Evolutionary conservation across 768 basidiomycete species (phyloP), one percentile per base, ranked within the genome.

Genomic region (Megacollybia marginata): DNA sequence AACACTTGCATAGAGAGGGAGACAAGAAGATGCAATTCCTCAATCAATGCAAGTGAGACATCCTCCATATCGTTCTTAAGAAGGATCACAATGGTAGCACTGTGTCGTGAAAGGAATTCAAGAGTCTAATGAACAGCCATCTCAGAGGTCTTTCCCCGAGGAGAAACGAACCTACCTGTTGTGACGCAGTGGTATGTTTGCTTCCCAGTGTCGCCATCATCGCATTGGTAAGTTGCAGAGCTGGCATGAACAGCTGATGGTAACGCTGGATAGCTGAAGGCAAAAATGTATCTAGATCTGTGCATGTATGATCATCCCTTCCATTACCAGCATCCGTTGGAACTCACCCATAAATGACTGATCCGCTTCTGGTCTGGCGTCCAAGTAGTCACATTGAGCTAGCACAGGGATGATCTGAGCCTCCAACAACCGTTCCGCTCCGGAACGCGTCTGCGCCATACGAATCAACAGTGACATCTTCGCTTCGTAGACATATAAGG

Each of bases 401-500:
- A 97, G 69, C 13, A 81, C 73, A 3, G 82, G 76, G 9, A 96
- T 72, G 2, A 92, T 56, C 48, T 88, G 87, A 1, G 82, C 77
- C 50, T 92, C 90, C 5, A 96, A 64, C 19, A 97, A 67, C 42
- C 83, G 78, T 59, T 96, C 93, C 2, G 92, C 92, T 2, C 94
- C 95, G 51, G 75, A 69, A 42, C 87, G 75, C 2, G 83, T 88
- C 61, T 93, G 86, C 0, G 91, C 81, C 68, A 96, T 80, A 31
- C 91, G 79, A 23, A 87, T 78, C 51, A 97, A 81, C 54, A 96
- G 69, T 4, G 93, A 89, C 80, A 95, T 85, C 66, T 95, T 95
- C 12, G 93, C 81, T 62, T 97, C 95, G 57, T 92, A 97, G 12
- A 97, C 88, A 65, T 96, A 98, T 36, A 94, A 71, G 0, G 91